These are phyloP conservation scores for Entonaema liquescens DNA, from an alignment of 495 filamentous ascomycete genomes.

Conservation along the genomic window DNA sequence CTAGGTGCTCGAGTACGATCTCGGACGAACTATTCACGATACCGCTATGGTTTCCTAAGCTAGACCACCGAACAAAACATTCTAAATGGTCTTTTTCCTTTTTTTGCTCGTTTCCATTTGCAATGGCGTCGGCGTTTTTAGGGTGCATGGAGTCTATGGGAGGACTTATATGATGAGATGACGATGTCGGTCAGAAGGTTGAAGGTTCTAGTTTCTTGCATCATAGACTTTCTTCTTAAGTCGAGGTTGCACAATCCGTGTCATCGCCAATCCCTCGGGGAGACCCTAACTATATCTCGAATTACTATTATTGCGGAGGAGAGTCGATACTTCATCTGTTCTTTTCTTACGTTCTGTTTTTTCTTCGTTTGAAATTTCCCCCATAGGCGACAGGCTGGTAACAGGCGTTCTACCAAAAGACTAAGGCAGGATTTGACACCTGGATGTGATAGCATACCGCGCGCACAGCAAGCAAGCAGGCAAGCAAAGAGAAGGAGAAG, in stretches of 20 bases:
- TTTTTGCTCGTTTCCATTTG: conserved; percentile 27
- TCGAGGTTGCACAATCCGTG: conserved; percentile 32
- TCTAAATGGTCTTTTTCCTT: conserved; percentile 21
- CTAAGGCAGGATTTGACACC: conserved; percentile 30
- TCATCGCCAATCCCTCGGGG: conserved; percentile 24
- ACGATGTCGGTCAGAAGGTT: conserved; percentile 33
- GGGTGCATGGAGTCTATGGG: conserved; percentile 37
- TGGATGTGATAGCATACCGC: conserved; percentile 39
- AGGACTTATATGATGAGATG: conserved; percentile 36
- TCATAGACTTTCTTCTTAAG: conserved; percentile 37
- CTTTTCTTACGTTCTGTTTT: conserved; percentile 25
- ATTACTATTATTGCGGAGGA: conserved; percentile 21
- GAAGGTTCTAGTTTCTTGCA: conserved; percentile 31
- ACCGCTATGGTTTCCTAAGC: conserved; percentile 31
- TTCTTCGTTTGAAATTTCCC: conserved; percentile 7
- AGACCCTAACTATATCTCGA: conserved; percentile 18
- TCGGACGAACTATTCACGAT: conserved; percentile 45
- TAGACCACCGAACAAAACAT: conserved; percentile 20
- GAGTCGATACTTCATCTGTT: conserved; percentile 28
- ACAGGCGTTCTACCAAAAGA: conserved; percentile 39
- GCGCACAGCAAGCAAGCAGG: conserved; percentile 6
- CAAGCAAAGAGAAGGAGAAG: conserved; percentile 5
- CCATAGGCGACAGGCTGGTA: conserved; percentile 5
- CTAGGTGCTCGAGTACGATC: conserved; percentile 38
- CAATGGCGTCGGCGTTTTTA: conserved; percentile 45